These are phyloP conservation scores for Peronospora belbahrii DNA, from an alignment of 352 stramenopile genomes.

Conservation along the genomic window DNA sequence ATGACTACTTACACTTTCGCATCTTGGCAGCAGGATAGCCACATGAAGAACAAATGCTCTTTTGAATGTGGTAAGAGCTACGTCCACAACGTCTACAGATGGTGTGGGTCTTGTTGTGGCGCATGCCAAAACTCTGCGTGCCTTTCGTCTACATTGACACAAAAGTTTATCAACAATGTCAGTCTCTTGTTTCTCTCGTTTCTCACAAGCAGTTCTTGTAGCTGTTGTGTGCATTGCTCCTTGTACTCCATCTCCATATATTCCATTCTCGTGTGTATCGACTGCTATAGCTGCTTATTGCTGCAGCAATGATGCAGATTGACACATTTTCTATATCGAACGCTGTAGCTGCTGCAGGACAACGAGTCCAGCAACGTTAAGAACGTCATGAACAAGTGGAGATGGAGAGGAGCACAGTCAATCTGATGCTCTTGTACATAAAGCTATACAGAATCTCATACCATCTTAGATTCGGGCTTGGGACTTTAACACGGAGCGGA, in stretches of 20 bases:
- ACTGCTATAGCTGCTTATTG: neutral
- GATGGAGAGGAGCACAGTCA: conserved; percentile 1
- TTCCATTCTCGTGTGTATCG: neutral
- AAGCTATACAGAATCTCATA: conserved; percentile 24
- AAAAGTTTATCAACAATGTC: conserved; percentile 16
- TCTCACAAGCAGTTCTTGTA: neutral
- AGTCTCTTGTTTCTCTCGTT: conserved; percentile 7
- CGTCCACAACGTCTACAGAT: conserved; percentile 98
- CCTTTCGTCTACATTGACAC: conserved; percentile 94
- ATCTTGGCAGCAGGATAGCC: conserved; percentile 98
- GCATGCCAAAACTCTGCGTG: conserved; percentile 99
- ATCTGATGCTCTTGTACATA: neutral
- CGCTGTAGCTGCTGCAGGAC: conserved; percentile 5
- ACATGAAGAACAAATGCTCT: conserved; percentile 97
- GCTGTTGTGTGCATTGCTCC: neutral
- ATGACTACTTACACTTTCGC: conserved; percentile 85
- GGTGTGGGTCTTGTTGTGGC: conserved; percentile 99
- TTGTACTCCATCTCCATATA: conserved; percentile 4
- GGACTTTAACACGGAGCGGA: conserved; percentile 82
- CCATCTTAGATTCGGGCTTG: conserved; percentile 81
- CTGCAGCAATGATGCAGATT: conserved; percentile 4
- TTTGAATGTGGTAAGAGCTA: conserved; percentile 99
- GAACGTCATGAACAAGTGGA: neutral
- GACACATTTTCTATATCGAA: neutral
- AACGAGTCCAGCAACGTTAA: neutral